Evolutionary conservation across 192 early-diverging fungal species (phyloP).

Genomic region (Backusella tuberculispora): DNA sequence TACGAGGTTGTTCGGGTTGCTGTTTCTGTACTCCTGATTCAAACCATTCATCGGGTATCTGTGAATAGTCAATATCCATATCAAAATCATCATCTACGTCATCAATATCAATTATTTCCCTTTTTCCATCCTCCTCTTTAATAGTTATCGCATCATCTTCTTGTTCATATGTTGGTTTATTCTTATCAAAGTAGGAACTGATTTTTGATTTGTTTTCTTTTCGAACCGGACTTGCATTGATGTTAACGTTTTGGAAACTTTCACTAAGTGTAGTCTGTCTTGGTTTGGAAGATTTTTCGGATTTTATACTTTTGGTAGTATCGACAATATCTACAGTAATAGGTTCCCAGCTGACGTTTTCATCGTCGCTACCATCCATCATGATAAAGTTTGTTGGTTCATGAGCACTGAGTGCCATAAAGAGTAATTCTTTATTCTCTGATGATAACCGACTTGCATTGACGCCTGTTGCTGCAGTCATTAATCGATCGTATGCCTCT

Average conservation of each 20-base stretch:
- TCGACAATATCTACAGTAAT: background rate
- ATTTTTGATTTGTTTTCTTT: background rate
- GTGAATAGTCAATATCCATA: constrained; percentile 39
- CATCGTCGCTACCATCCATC: constrained; percentile 38
- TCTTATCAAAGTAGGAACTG: background rate
- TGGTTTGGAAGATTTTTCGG: background rate
- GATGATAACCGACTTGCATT: constrained; percentile 21
- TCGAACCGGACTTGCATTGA: too few species aligned
- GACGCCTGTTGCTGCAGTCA: constrained; percentile 37
- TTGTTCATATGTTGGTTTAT: background rate
- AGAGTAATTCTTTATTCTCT: constrained; percentile 31
- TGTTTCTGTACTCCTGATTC: constrained; percentile 13
- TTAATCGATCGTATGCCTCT: constrained; percentile 35
- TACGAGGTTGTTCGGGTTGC: background rate
- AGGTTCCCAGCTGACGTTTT: constrained; percentile 23
- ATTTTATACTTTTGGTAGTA: background rate
- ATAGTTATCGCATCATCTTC: background rate
- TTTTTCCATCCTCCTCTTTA: background rate
- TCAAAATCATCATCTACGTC: constrained; percentile 35
- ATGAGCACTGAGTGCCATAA: constrained; percentile 36
- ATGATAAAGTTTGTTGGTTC: constrained; percentile 35
- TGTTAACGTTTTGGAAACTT: background rate
- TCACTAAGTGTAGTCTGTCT: background rate
- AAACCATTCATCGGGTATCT: constrained; percentile 44
- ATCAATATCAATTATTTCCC: background rate